phyloP scores from a whole-genome alignment of 163 green algal genomes.

The Scenedesmus sp. region DNA sequence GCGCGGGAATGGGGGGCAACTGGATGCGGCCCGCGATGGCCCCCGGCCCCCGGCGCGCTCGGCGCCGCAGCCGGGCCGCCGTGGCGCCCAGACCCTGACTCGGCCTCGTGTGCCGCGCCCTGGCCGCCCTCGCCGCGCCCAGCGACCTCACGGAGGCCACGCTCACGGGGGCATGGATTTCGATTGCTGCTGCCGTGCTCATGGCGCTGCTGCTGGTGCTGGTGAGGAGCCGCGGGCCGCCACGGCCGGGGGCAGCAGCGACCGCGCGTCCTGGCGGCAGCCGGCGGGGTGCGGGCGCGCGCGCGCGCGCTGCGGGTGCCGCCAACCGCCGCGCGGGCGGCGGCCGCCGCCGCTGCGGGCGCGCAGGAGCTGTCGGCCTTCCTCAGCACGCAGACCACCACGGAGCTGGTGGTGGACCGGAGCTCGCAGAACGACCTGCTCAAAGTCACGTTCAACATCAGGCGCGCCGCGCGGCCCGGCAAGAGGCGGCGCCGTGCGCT shows the following conservation, averaged over 20 bases:
- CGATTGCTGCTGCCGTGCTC: constrained; percentile 78
- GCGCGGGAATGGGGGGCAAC: no score
- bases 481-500: background rate
- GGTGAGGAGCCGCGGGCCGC: constrained; percentile 58
- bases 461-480: constrained; percentile 43
- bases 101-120: background rate
- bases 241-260: background rate
- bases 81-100: no score
- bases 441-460: constrained; percentile 97
- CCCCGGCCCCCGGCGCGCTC: background rate
- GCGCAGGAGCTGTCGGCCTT: constrained; percentile 86
- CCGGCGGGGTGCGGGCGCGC: background rate
- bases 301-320: background rate
- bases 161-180: constrained; percentile 87
- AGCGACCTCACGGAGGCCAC: constrained; percentile 94
- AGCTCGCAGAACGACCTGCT: constrained; percentile 89
- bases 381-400: constrained; percentile 66
- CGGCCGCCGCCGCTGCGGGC: background rate
- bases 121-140: background rate
- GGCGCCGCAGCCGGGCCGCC: background rate
- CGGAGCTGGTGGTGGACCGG: constrained; percentile 88
- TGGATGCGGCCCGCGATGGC: no score
- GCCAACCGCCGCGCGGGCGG: background rate
- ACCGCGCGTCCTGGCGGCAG: background rate
- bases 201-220: constrained; percentile 86